Conservation (phyloP, 495 filamentous ascomycete species). For the Aspergillus homomorphus region DNA sequence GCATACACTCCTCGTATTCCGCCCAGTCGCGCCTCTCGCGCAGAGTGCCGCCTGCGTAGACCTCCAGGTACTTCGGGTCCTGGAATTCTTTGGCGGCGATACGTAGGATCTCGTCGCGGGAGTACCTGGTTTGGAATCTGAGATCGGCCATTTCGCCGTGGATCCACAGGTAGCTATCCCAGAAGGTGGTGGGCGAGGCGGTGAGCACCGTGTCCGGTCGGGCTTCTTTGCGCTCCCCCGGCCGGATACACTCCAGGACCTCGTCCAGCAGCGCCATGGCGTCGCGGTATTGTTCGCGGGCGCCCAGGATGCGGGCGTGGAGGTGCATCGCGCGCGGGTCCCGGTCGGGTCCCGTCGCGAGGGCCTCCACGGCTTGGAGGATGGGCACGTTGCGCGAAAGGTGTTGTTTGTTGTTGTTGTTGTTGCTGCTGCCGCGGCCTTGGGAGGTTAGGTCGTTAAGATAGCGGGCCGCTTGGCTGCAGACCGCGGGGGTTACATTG, state of each 20-base stretch:
- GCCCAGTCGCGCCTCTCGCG: slow-evolving; percentile 20
- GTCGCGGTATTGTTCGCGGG: slow-evolving; percentile 19
- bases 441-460: slow-evolving; percentile 5
- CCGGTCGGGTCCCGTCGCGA: slow-evolving; percentile 19
- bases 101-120: neutral
- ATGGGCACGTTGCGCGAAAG: slow-evolving; percentile 10
- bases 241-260: slow-evolving; percentile 21
- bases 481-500: slow-evolving; percentile 14
- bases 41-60: slow-evolving; percentile 26
- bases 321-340: slow-evolving; percentile 33
- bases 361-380: slow-evolving; percentile 18
- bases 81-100: slow-evolving; percentile 31
- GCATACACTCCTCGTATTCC: slow-evolving; percentile 38
- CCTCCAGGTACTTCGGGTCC: slow-evolving; percentile 29
- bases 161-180: slow-evolving; percentile 26
- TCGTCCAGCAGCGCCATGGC: slow-evolving; percentile 27
- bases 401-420: neutral
- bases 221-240: slow-evolving; percentile 9
- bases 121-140: neutral
- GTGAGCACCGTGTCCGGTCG: neutral
- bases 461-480: slow-evolving; percentile 12
- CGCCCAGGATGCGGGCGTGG: slow-evolving; percentile 28
- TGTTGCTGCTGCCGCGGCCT: neutral
- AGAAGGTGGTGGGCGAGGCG: slow-evolving; percentile 18
- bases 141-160: slow-evolving; percentile 15